Conservation (phyloP, 1,284 basidiomycete species). For the Ceratobasidium sp. region DNA sequence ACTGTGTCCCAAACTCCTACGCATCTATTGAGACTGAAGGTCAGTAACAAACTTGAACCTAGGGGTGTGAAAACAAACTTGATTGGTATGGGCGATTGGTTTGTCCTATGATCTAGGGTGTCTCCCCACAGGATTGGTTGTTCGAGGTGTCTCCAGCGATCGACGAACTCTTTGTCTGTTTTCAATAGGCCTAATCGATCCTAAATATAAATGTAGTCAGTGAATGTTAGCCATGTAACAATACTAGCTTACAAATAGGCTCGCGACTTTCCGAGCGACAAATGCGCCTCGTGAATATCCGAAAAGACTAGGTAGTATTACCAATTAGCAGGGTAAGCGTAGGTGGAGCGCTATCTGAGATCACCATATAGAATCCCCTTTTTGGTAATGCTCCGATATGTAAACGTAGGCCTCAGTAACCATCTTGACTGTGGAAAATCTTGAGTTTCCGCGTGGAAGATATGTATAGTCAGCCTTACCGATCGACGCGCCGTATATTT, state of each 20-base stretch:
- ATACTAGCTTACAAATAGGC: slow-evolving; percentile 43
- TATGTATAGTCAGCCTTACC: not conserved
- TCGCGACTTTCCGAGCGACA: slow-evolving; percentile 45
- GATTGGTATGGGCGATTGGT: slow-evolving; percentile 2
- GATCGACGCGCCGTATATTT: not conserved
- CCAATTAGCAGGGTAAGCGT: not conserved
- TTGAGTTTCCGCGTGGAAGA: not conserved
- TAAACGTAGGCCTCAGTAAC: not conserved
- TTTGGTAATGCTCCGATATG: not conserved
- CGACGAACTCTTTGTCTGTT: slow-evolving; percentile 29
- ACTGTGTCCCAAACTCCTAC: slow-evolving; percentile 37
- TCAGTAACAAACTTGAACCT: not conserved
- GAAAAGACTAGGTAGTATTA: too few species aligned
- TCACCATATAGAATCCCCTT: not conserved
- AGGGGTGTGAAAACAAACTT: not conserved
- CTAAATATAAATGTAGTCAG: not conserved
- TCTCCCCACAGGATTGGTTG: slow-evolving; percentile 18
- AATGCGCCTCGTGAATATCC: slow-evolving; percentile 44
- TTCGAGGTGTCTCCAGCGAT: slow-evolving; percentile 23
- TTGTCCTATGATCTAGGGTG: not conserved
- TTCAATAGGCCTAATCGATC: slow-evolving; percentile 18
- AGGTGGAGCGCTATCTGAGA: not conserved
- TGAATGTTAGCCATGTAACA: not conserved
- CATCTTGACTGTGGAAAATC: slow-evolving; percentile 10
- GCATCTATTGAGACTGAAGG: not conserved